Evolutionary conservation across 257 asterid genomes (phyloP).

Genomic region (Knoxia roxburghii): DNA sequence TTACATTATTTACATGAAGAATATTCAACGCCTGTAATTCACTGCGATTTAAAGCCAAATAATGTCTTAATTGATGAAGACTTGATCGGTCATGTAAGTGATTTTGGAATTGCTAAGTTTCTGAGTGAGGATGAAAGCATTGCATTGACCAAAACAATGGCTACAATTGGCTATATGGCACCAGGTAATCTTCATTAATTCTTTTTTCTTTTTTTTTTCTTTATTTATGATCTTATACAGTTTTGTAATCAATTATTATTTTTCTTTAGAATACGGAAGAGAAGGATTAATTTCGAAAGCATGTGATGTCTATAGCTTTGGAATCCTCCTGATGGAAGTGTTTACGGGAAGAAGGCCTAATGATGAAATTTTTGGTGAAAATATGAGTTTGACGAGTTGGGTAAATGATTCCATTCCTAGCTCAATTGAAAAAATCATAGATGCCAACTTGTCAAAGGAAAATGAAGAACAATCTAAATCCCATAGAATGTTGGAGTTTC

Average conservation of each 20-base stretch:
- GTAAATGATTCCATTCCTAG: not conserved
- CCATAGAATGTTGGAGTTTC: not conserved
- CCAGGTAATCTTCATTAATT: conserved; percentile 8
- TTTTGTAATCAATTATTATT: too few relatives aligned
- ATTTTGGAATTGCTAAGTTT: conserved; percentile 21
- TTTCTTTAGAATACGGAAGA: not conserved
- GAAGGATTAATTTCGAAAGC: not conserved
- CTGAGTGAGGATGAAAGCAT: conserved; percentile 2
- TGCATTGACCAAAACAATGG: conserved; percentile 1
- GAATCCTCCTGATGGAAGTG: not conserved
- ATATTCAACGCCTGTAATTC: conserved; percentile 9
- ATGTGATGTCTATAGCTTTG: not conserved
- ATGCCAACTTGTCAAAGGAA: not conserved
- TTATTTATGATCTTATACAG: too few relatives aligned
- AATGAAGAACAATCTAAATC: not conserved
- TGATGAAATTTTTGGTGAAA: not conserved
- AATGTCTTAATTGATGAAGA: conserved; percentile 15
- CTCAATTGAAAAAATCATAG: not conserved
- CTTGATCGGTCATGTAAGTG: conserved; percentile 14
- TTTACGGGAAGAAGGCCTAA: not conserved
- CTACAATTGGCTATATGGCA: conserved; percentile 12
- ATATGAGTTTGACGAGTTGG: not conserved
- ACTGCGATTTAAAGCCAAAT: conserved; percentile 19
- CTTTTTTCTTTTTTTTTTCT: not conserved
- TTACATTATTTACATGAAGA: conserved; percentile 14